Percentiles rank a stretch among this genome's conserved stretches.
phyloP scores from a whole-genome alignment of 225 moss, liverwort and hornwort genomes.

The Ulota crispa region DNA sequence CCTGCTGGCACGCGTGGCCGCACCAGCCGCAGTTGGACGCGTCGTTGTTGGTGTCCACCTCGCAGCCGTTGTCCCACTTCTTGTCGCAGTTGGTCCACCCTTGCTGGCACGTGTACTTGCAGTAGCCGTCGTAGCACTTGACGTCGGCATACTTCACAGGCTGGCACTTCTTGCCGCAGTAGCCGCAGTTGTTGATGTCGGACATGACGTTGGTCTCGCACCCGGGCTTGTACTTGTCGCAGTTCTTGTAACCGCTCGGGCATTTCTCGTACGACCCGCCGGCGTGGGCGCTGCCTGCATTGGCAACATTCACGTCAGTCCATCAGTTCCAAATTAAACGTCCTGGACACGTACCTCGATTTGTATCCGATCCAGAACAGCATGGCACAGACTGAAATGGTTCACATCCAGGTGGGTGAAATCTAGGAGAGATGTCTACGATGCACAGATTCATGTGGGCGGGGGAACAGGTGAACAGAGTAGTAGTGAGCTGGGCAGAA shows the following conservation, averaged over 20 bases:
- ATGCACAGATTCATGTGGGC: too few relatives aligned
- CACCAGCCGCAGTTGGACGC: constrained; percentile 2
- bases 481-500: not conserved
- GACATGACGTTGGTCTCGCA: constrained; percentile 23
- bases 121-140: not conserved
- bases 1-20: not conserved
- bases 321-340: too few relatives aligned
- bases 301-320: not conserved
- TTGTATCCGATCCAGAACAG: too few relatives aligned
- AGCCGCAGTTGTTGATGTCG: constrained; percentile 32
- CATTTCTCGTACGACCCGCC: not conserved
- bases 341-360: not conserved
- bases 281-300: constrained; percentile 13
- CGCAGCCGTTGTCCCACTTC: constrained; percentile 8
- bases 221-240: constrained; percentile 14
- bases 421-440: too few relatives aligned
- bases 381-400: too few relatives aligned
- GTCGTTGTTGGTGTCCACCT: not conserved
- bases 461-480: not conserved
- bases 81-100: constrained; percentile 21
- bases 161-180: constrained; percentile 8
- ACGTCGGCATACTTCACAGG: not conserved
- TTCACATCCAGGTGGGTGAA: too few relatives aligned
- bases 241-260: not conserved
- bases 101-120: constrained; percentile 16